Evolutionary conservation across 2,329 filamentous ascomycete species (phyloP).

Genomic region (Xylaria sp.): DNA sequence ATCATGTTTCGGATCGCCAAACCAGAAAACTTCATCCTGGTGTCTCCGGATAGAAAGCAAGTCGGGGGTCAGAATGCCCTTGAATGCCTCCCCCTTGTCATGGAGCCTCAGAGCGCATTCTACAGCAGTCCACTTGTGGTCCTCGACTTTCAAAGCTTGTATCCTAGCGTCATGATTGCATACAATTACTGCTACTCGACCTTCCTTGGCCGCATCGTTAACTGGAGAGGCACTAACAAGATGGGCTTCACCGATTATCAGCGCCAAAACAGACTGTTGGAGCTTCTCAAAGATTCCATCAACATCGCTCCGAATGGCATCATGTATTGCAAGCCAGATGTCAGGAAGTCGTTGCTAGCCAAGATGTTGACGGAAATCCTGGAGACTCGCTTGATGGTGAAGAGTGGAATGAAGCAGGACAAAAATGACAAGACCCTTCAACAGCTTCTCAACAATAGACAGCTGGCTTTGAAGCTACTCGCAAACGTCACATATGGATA

Average conservation of each 20-base stretch:
- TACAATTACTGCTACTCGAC: slow-evolving; percentile 99
- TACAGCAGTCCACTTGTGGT: slow-evolving; percentile 90
- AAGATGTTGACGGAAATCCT: slow-evolving; percentile 97
- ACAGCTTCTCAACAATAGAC: slow-evolving; percentile 86
- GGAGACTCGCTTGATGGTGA: slow-evolving; percentile 96
- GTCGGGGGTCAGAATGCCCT: slow-evolving; percentile 92
- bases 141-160: slow-evolving; percentile 93
- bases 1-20: slow-evolving; percentile 99
- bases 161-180: slow-evolving; percentile 97
- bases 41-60: slow-evolving; percentile 89
- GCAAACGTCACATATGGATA: slow-evolving; percentile 99
- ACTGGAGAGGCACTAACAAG: slow-evolving; percentile 90
- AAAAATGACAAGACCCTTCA: slow-evolving; percentile 86
- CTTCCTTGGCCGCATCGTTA: slow-evolving; percentile 81
- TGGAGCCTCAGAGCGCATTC: slow-evolving; percentile 95
- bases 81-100: slow-evolving; percentile 91
- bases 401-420: slow-evolving; percentile 92
- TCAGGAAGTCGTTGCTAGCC: slow-evolving; percentile 87
- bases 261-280: slow-evolving; percentile 73
- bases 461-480: slow-evolving; percentile 90
- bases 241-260: slow-evolving; percentile 92
- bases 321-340: slow-evolving; percentile 85
- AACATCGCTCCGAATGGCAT: slow-evolving; percentile 96
- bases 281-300: slow-evolving; percentile 79
- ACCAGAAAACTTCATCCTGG: slow-evolving; percentile 88